phyloP scores from a whole-genome alignment of 176 grass and related monocot species.

The Panicum miliaceum region DNA sequence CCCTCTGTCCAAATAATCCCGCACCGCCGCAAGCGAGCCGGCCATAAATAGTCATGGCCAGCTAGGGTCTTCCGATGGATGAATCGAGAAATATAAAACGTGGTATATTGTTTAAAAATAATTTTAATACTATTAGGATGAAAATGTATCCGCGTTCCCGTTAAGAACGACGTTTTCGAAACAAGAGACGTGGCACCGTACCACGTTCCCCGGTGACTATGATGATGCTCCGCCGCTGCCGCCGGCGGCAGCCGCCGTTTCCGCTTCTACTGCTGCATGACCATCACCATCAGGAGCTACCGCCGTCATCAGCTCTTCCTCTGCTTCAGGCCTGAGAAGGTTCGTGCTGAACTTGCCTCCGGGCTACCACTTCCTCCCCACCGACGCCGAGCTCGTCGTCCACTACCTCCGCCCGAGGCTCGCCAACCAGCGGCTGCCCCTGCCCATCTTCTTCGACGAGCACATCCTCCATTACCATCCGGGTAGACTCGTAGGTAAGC shows the following conservation, averaged over 20 bases:
- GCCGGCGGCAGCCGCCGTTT: neutral
- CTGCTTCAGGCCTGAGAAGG: neutral
- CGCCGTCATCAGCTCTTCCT: neutral
- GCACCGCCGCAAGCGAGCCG: neutral
- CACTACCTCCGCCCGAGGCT: constrained; percentile 34
- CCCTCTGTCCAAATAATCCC: too few species aligned
- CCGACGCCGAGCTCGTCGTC: constrained; percentile 21
- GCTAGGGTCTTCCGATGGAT: neutral
- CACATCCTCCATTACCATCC: too few species aligned
- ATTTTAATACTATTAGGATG: too few species aligned
- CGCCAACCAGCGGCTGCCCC: neutral
- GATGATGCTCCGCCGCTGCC: neutral
- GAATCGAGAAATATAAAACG: too few species aligned
- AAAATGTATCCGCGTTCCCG: too few species aligned
- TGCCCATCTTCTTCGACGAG: constrained; percentile 31
- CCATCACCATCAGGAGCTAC: neutral
- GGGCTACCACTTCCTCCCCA: constrained; percentile 34
- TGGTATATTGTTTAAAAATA: too few species aligned
- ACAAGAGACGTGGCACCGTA: too few species aligned
- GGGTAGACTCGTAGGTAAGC: too few species aligned
- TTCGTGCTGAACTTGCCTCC: neutral
- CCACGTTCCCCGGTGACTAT: too few species aligned
- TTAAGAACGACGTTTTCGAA: too few species aligned
- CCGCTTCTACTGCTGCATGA: neutral
- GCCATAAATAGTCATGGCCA: too few species aligned